Conservation (phyloP, 1,284 basidiomycete species). For the Chiua sp. region DNA sequence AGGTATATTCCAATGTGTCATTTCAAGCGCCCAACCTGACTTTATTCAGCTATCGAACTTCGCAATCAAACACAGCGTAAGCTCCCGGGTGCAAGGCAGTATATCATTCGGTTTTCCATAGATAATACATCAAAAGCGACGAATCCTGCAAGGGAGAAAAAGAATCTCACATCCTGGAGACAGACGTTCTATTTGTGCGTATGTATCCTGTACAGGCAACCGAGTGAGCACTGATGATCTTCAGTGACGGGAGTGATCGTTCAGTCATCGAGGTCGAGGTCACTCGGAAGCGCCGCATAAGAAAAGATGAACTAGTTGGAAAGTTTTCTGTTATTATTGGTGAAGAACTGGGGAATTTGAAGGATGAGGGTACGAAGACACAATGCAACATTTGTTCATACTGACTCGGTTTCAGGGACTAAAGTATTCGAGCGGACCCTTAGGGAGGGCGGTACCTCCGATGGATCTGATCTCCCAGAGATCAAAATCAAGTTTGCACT, state of each 20-base stretch:
- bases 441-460: too few species aligned
- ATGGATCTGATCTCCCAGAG: too few species aligned
- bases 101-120: conserved; percentile 16
- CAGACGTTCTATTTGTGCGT: conserved; percentile 28
- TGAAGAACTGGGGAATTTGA: conserved; percentile 12
- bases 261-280: conserved; percentile 15
- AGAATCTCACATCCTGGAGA: conserved; percentile 15
- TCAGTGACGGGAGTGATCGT: conserved; percentile 19
- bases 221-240: not conserved
- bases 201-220: too few species aligned
- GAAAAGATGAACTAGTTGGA: conserved; percentile 13
- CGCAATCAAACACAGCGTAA: conserved; percentile 6
- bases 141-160: conserved; percentile 11
- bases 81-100: conserved; percentile 12
- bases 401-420: too few species aligned
- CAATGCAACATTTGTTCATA: not conserved
- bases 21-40: too few species aligned
- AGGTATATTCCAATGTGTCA: too few species aligned
- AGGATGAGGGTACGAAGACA: conserved; percentile 21
- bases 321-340: conserved; percentile 15
- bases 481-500: too few species aligned
- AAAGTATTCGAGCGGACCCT: too few species aligned
- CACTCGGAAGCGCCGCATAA: conserved; percentile 9
- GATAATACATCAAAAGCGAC: conserved; percentile 13
- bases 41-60: conserved; percentile 19